phyloP scores from a whole-genome alignment of 306 rosid species.

The Quercus mongolica region DNA sequence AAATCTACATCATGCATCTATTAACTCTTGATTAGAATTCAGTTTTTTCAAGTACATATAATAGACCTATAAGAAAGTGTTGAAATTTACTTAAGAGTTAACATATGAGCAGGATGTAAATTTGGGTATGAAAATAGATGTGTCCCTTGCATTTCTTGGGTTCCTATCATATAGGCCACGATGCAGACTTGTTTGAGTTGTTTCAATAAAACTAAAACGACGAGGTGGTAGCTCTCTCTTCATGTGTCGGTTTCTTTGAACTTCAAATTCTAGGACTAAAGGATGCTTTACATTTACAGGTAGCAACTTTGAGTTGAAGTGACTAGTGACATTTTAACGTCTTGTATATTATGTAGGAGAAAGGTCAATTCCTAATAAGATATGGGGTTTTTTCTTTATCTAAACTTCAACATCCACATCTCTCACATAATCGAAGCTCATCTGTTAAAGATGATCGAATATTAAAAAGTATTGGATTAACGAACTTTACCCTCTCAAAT shows the following conservation, averaged over 20 bases:
- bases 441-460: too few species aligned
- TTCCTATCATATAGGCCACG: conserved; percentile 5
- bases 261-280: background rate
- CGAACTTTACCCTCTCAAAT: too few species aligned
- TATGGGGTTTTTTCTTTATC: too few species aligned
- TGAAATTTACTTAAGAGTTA: too few species aligned
- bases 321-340: background rate
- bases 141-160: background rate
- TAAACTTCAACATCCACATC: too few species aligned
- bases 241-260: background rate
- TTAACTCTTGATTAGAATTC: too few species aligned
- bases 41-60: too few species aligned
- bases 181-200: background rate
- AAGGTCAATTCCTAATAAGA: background rate
- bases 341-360: background rate
- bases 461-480: too few species aligned
- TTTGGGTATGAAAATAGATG: too few species aligned
- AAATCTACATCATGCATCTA: too few species aligned
- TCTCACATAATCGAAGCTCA: too few species aligned
- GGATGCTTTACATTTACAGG: background rate
- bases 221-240: background rate
- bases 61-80: too few species aligned
- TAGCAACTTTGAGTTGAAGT: background rate
- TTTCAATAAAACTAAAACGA: background rate
- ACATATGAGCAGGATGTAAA: fast-evolving